Percentiles rank a stretch among this genome's conserved stretches.
Conservation (phyloP, 352 stramenopile species). For the Phytophthora pistaciae region DNA sequence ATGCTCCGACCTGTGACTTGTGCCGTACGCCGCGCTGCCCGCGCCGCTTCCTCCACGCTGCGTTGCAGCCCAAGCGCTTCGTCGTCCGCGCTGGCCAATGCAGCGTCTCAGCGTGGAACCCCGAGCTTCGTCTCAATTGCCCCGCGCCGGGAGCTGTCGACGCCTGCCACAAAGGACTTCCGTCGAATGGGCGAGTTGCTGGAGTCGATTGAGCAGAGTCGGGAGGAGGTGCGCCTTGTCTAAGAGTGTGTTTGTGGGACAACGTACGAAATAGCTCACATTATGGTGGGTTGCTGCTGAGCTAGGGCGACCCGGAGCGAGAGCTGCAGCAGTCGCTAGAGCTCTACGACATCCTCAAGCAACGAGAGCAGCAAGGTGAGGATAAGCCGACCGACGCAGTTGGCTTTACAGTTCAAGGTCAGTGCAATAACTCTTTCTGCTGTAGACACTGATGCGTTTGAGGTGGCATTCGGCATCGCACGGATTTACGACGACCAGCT, state of each 20-base stretch:
- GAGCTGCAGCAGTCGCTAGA: slow-evolving; percentile 29
- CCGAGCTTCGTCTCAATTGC: not conserved
- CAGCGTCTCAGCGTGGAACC: not conserved
- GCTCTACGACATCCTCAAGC: slow-evolving; percentile 34
- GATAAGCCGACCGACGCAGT: not conserved
- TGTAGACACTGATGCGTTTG: slow-evolving; percentile 25
- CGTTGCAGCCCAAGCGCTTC: not conserved
- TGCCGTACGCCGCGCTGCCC: slow-evolving; percentile 13
- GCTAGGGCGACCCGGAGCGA: slow-evolving; percentile 16
- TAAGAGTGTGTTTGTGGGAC: not conserved
- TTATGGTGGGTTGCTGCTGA: not conserved
- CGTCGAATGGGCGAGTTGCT: slow-evolving; percentile 19
- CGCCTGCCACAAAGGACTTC: not conserved
- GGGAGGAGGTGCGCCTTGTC: slow-evolving; percentile 13
- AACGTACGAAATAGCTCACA: not conserved
- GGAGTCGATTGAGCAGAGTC: slow-evolving; percentile 31
- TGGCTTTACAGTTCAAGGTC: not conserved
- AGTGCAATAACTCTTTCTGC: not conserved
- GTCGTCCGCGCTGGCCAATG: not conserved
- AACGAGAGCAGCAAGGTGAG: slow-evolving; percentile 26
- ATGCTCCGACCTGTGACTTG: slow-evolving; percentile 16
- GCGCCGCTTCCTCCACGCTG: slow-evolving; percentile 13
- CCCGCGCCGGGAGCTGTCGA: slow-evolving; percentile 12
- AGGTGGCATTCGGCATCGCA: slow-evolving; percentile 36
- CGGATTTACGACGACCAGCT: slow-evolving; percentile 35